Evolutionary conservation across 108 stramenopile genomes (phyloP), one percentile per base, ranked within the genome.

Genomic region (Cyclotella distinguenda): DNA sequence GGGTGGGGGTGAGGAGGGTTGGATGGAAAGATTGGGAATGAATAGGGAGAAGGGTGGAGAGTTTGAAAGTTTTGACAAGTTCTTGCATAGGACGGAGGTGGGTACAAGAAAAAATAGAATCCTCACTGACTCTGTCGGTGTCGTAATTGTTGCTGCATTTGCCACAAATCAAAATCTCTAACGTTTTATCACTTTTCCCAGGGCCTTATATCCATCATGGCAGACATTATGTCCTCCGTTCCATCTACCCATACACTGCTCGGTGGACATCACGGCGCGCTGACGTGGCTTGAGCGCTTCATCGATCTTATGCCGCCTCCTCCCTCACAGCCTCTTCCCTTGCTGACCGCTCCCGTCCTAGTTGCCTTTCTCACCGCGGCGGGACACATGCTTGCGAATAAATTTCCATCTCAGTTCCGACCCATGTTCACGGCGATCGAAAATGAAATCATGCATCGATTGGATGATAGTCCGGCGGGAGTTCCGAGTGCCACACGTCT

Each of bases 11-110:
- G 87, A 90, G 34, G 75, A 79, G 38, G 83, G 83, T 2, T 56
- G 90, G 31, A 94, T 94, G 93, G 78, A 72, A 40, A 80, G 85
- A 49, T 72, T 94, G 49, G 93, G 93, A n/a, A 94, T 94, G 93
- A 60, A 74, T 26, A 71, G 73, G 42, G 79, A 86, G 46, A 80
- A 79, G 64, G 66, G 72, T 33, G 93, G 89, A 39, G 79, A 89
- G 39, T 94, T 77, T 60, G 93, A 94, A 66, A 84, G 76, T 8
- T 94, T 90, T 80, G 85, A 84, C 35, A 83, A 83, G 32, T 94
- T 89, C 46, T 68, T 90, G 64, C 68, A 77, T 33, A 62, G 93
- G 49, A 91, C 89, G 9, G 93, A 94, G 67, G 64, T 75, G 40
- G 13, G 76, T 64, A 15, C 6, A 16, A 2, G 4, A n/a, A n/a